These are phyloP conservation scores for Candida silvatica DNA, from an alignment of 805 yeast genomes.

Conservation along the genomic window DNA sequence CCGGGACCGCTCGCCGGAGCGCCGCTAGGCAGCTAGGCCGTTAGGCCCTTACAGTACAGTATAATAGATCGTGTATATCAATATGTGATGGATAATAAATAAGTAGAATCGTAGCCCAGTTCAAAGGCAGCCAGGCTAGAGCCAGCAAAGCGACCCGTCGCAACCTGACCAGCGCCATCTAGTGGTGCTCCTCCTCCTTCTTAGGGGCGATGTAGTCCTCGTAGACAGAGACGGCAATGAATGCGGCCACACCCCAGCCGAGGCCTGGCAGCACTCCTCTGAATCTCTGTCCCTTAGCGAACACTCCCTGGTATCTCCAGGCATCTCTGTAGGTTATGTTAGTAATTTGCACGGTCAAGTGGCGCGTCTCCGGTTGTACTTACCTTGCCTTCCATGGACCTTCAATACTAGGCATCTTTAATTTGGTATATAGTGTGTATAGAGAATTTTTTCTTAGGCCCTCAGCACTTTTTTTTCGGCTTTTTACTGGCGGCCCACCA, in stretches of 20 bases:
- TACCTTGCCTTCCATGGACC: slow-evolving; percentile 40
- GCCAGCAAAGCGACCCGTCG: not conserved
- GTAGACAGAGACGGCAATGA: slow-evolving; percentile 52
- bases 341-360: slow-evolving; percentile 1
- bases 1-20: slow-evolving; percentile 25
- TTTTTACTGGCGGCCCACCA: too few relatives aligned
- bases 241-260: slow-evolving; percentile 71
- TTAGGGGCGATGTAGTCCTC: slow-evolving; percentile 40
- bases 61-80: not conserved
- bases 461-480: not conserved
- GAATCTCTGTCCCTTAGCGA: slow-evolving; percentile 61
- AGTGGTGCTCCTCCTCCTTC: slow-evolving; percentile 3
- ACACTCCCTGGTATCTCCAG: slow-evolving; percentile 84
- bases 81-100: not conserved
- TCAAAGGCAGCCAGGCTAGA: too few relatives aligned
- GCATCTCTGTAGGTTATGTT: slow-evolving; percentile 51
- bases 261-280: slow-evolving; percentile 74
- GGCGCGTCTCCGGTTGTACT: too few relatives aligned
- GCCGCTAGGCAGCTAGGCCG: slow-evolving; percentile 4
- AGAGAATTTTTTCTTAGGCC: not conserved
- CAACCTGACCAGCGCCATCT: not conserved
- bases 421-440: too few relatives aligned
- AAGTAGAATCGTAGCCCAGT: not conserved
- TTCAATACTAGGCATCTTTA: slow-evolving; percentile 19
- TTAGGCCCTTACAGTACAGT: too few relatives aligned